phyloP scores from a whole-genome alignment of 805 yeast genomes.

The Hanseniaspora meyeri region DNA sequence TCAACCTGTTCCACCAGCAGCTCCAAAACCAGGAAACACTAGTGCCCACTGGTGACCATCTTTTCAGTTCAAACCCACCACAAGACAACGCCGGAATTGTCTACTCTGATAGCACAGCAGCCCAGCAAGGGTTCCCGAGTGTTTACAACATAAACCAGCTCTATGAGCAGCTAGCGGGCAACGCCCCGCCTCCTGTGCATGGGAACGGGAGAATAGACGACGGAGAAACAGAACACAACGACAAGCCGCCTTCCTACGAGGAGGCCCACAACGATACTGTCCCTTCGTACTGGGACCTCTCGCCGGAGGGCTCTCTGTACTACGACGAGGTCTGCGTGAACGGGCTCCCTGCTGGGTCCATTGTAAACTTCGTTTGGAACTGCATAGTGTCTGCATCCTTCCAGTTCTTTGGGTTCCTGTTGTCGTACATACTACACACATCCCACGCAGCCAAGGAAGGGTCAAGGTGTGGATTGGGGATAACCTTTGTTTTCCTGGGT shows the following conservation, averaged over 20 bases:
- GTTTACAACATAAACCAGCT: conserved; percentile 10
- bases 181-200: background rate
- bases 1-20: conserved; percentile 5
- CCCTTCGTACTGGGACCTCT: conserved; percentile 93
- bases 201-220: conserved; percentile 16
- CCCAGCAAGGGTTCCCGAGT: background rate
- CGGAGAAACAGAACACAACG: conserved; percentile 29
- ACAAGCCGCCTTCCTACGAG: conserved; percentile 74
- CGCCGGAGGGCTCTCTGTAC: conserved; percentile 50
- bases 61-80: background rate
- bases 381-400: conserved; percentile 77
- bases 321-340: conserved; percentile 87
- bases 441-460: conserved; percentile 97
- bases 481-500: conserved; percentile 66
- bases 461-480: conserved; percentile 79
- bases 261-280: conserved; percentile 90
- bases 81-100: background rate
- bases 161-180: conserved; percentile 3
- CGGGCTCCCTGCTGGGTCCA: conserved; percentile 88
- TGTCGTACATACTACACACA: conserved; percentile 83
- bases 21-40: background rate
- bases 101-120: background rate
- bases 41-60: background rate
- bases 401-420: conserved; percentile 83
- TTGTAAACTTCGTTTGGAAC: conserved; percentile 86